phyloP scores from a whole-genome alignment of 2,329 filamentous ascomycete genomes.

The Aureobasidium namibiae region DNA sequence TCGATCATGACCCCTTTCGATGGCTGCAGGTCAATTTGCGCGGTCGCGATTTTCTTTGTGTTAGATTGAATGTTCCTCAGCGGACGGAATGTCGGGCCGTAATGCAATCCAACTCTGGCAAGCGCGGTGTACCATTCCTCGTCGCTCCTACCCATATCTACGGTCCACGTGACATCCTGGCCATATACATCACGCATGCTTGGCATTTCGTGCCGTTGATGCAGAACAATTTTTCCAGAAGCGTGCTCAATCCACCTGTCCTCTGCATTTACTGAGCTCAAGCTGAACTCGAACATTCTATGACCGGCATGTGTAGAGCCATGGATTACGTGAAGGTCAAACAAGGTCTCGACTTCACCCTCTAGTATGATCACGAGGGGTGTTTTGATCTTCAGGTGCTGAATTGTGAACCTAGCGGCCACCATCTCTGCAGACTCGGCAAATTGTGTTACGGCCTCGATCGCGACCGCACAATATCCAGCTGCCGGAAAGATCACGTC shows the following conservation, averaged over 20 bases:
- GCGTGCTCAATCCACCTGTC: neutral
- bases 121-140: neutral
- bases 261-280: neutral
- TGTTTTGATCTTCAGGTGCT: neutral
- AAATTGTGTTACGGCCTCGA: conserved; percentile 16
- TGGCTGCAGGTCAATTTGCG: neutral
- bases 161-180: neutral
- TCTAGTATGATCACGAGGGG: neutral
- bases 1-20: neutral
- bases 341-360: neutral
- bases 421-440: neutral
- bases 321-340: neutral
- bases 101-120: neutral
- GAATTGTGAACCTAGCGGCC: neutral
- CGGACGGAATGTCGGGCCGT: neutral
- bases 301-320: neutral
- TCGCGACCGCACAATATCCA: conserved; percentile 17
- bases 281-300: neutral
- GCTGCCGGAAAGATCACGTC: conserved; percentile 26
- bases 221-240: neutral
- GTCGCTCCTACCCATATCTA: neutral
- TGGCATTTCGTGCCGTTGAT: neutral
- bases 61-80: neutral
- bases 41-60: neutral
- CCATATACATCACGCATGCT: neutral